These are phyloP conservation scores for Daldinia decipiens DNA, from an alignment of 495 filamentous ascomycete species.

Conservation along the genomic window DNA sequence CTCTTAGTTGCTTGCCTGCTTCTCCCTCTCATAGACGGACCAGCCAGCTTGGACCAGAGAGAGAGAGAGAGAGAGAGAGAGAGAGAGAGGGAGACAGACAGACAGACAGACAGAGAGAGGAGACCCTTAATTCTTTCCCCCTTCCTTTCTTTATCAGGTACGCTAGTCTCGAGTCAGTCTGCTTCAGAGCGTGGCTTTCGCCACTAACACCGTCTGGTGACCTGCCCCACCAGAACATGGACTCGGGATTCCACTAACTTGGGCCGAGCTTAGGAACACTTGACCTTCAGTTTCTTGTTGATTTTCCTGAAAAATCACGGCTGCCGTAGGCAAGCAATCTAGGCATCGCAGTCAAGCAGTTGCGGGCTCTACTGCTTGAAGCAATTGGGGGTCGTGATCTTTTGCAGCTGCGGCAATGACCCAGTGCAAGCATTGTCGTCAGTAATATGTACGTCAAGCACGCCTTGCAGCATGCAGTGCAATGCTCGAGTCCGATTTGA, in stretches of 20 bases:
- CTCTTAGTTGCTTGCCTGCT: conserved; percentile 10
- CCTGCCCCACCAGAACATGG: conserved; percentile 50
- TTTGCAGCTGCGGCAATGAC: conserved; percentile 46
- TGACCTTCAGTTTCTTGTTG: conserved; percentile 39
- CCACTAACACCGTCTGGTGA: conserved; percentile 53
- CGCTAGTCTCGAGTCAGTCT: conserved; percentile 46
- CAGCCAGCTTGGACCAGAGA: conserved; percentile 3
- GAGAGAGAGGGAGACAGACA: conserved; percentile 4
- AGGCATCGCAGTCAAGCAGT: conserved; percentile 32
- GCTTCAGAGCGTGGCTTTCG: conserved; percentile 48
- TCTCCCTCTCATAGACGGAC: conserved; percentile 9
- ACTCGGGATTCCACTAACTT: conserved; percentile 46
- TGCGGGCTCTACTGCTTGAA: conserved; percentile 35
- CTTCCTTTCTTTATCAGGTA: conserved; percentile 29
- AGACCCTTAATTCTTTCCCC: conserved; percentile 27
- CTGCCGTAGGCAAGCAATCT: conserved; percentile 11
- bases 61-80: not conserved
- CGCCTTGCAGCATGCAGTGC: conserved; percentile 52
- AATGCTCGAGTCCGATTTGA: conserved; percentile 46
- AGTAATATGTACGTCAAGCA: conserved; percentile 51
- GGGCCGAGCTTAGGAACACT: conserved; percentile 39
- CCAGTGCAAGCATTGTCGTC: conserved; percentile 43
- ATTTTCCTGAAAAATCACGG: conserved; percentile 30
- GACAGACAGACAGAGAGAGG: too few species aligned
- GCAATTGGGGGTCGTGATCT: conserved; percentile 44